Percentiles rank a stretch among this genome's conserved stretches.
phyloP scores from a whole-genome alignment of 768 basidiomycete species.

The Vararia minispora region DNA sequence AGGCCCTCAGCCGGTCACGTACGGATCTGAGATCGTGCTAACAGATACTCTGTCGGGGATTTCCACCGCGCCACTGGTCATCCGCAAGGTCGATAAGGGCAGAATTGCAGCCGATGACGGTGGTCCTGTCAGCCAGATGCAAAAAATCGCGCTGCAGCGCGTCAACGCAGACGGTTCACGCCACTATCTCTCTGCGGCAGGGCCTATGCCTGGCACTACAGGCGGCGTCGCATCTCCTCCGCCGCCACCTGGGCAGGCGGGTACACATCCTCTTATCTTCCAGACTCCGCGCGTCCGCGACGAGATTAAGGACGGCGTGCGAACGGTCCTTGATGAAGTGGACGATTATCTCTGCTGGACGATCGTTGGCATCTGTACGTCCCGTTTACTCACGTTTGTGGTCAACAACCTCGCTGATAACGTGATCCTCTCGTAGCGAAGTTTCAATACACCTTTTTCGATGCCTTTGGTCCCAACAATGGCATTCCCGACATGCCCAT shows the following conservation, averaged over 20 bases:
- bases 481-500: slow-evolving; percentile 70
- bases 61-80: slow-evolving; percentile 73
- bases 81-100: slow-evolving; percentile 90
- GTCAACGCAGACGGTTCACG: slow-evolving; percentile 73
- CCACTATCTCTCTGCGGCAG: slow-evolving; percentile 84
- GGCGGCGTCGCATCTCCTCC: slow-evolving; percentile 59
- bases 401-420: slow-evolving; percentile 12
- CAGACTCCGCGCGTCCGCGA: slow-evolving; percentile 72
- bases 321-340: slow-evolving; percentile 74
- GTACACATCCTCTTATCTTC: slow-evolving; percentile 74
- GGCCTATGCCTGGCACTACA: slow-evolving; percentile 69
- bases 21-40: slow-evolving; percentile 81
- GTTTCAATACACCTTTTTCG: slow-evolving; percentile 92
- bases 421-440: slow-evolving; percentile 44
- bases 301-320: slow-evolving; percentile 69
- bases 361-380: slow-evolving; percentile 88
- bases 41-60: slow-evolving; percentile 80
- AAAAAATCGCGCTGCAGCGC: slow-evolving; percentile 86
- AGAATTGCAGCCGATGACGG: slow-evolving; percentile 79
- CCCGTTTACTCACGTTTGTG: slow-evolving; percentile 7
- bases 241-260: slow-evolving; percentile 72
- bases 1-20: slow-evolving; percentile 79
- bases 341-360: slow-evolving; percentile 96
- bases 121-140: slow-evolving; percentile 92
- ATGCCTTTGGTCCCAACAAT: slow-evolving; percentile 73